phyloP scores from a whole-genome alignment of 768 basidiomycete genomes.

The Russula griseocarnosa region DNA sequence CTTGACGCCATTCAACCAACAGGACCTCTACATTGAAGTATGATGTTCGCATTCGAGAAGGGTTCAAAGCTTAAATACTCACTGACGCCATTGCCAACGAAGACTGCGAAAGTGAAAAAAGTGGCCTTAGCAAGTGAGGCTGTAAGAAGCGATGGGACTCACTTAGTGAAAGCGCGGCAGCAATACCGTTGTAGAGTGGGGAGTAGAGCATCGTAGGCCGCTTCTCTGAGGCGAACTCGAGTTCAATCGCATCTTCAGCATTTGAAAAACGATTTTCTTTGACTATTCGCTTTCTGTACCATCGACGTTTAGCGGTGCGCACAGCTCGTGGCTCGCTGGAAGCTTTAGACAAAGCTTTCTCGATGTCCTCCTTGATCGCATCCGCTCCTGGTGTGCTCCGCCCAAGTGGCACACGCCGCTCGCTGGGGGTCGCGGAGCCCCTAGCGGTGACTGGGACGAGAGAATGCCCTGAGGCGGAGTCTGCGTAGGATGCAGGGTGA shows the following conservation, averaged over 20 bases:
- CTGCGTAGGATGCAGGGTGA: slow-evolving; percentile 30
- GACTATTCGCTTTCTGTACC: slow-evolving; percentile 53
- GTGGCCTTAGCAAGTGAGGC: slow-evolving; percentile 6
- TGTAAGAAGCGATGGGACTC: slow-evolving; percentile 14
- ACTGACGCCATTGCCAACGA: slow-evolving; percentile 61
- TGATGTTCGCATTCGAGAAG: not conserved
- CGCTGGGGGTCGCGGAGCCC: slow-evolving; percentile 16
- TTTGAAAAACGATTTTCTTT: slow-evolving; percentile 21
- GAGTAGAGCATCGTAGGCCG: slow-evolving; percentile 38
- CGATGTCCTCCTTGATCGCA: slow-evolving; percentile 6
- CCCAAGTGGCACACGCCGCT: slow-evolving; percentile 14
- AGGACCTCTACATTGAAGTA: slow-evolving; percentile 38
- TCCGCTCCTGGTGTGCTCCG: slow-evolving; percentile 6
- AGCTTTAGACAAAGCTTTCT: slow-evolving; percentile 11
- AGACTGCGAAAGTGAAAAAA: slow-evolving; percentile 42
- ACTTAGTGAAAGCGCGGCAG: slow-evolving; percentile 36
- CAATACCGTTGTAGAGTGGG: slow-evolving; percentile 37
- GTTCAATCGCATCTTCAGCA: slow-evolving; percentile 24
- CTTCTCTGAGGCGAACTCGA: slow-evolving; percentile 34
- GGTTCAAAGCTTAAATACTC: not conserved
- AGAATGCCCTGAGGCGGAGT: slow-evolving; percentile 42
- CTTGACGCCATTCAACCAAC: slow-evolving; percentile 50
- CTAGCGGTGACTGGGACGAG: slow-evolving; percentile 4
- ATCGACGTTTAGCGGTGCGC: slow-evolving; percentile 43
- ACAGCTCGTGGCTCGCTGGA: slow-evolving; percentile 16